These are phyloP conservation scores for Glaciozyma martinii DNA, from an alignment of 768 basidiomycete genomes.

Conservation along the genomic window DNA sequence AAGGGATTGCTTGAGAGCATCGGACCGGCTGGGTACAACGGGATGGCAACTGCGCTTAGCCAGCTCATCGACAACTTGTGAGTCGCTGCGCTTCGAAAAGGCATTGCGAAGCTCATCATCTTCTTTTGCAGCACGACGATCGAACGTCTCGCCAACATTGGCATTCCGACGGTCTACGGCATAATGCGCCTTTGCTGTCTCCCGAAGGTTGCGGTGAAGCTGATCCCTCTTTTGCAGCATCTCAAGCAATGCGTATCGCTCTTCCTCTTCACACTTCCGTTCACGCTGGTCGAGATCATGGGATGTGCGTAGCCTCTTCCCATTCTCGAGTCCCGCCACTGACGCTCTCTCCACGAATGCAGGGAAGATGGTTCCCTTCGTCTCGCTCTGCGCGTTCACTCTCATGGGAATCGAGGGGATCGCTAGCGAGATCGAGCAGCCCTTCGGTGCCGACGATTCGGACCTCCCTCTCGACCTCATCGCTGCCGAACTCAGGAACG, in stretches of 20 bases:
- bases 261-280: conserved; percentile 82
- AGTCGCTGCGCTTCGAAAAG: background rate
- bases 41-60: conserved; percentile 2
- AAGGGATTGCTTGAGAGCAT: conserved; percentile 79
- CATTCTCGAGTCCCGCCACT: background rate
- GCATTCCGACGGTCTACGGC: background rate
- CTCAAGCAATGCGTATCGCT: conserved; percentile 83
- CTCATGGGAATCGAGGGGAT: conserved; percentile 64
- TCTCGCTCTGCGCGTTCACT: conserved; percentile 42
- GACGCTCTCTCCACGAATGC: conserved; percentile 32
- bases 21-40: conserved; percentile 62
- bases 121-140: background rate
- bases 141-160: conserved; percentile 8
- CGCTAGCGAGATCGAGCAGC: conserved; percentile 13
- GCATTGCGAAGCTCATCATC: background rate
- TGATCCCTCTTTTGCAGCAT: background rate
- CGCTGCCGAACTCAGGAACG: conserved; percentile 31
- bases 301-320: conserved; percentile 1
- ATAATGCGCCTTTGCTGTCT: background rate
- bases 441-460: conserved; percentile 25
- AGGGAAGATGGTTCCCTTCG: conserved; percentile 57
- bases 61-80: background rate
- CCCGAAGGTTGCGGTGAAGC: background rate
- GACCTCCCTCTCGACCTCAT: conserved; percentile 31
- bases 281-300: conserved; percentile 58